Evolutionary conservation across 2,329 filamentous ascomycete species (phyloP).

Genomic region (Diaporthe longicolla): DNA sequence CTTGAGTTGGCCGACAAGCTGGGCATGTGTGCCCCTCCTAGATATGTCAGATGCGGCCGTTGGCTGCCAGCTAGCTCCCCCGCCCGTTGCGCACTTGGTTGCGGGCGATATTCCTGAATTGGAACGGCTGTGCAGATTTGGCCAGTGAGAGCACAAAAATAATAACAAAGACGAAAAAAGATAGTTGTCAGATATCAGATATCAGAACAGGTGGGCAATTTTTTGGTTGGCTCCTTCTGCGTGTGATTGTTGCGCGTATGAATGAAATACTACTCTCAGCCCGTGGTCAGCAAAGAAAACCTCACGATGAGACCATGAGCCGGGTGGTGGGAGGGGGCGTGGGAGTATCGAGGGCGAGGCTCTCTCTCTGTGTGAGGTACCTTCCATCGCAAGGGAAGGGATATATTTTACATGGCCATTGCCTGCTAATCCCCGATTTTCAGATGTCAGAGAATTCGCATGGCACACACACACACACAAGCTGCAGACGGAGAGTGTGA

Average conservation of each 20-base stretch:
- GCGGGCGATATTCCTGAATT: slow-evolving; percentile 23
- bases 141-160: background rate
- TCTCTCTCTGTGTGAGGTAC: background rate
- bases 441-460: slow-evolving; percentile 34
- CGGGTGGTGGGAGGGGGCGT: slow-evolving; percentile 9
- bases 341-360: slow-evolving; percentile 13
- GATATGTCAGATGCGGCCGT: slow-evolving; percentile 21
- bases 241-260: background rate
- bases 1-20: background rate
- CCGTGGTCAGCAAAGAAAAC: slow-evolving; percentile 17
- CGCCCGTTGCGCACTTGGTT: slow-evolving; percentile 18
- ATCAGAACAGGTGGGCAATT: background rate
- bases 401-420: background rate
- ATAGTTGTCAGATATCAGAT: slow-evolving; percentile 21
- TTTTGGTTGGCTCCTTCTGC: background rate
- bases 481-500: too few species aligned
- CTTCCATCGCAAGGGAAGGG: background rate
- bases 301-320: slow-evolving; percentile 9
- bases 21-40: background rate
- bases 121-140: slow-evolving; percentile 18
- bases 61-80: background rate
- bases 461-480: background rate
- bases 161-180: background rate
- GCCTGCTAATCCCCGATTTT: slow-evolving; percentile 23
- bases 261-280: too few species aligned